Base-by-base conservation (phyloP, 176 grass and related monocot genomes). In the Olyra latifolia region DNA sequence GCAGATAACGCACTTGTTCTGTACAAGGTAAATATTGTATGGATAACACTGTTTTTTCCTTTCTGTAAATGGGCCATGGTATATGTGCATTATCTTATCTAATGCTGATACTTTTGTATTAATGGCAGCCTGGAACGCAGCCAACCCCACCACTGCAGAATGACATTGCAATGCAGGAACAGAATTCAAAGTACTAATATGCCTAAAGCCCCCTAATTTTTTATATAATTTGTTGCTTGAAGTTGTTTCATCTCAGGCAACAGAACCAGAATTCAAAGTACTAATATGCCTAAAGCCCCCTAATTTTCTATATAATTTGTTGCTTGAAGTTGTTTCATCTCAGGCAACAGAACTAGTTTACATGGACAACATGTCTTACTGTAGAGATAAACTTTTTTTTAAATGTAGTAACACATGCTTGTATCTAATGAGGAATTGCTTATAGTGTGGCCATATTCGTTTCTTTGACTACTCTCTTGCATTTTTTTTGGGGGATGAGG, bases 251-350 rank as follows among this genome's bases (percentile, higher is more conserved):
- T 76, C 47, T 46, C 39, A 47, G 8, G n/a, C n/a, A n/a, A n/a
- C n/a, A n/a, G n/a, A n/a, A n/a, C n/a, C 93, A 93, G 72, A 91
- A 99, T 88, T 99, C 97, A 41, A 99, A 99, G 97, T 99, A 95
- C 55, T 62, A 62, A 68, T 74, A 73, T 19, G 20, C 77, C 8
- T 60, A 66, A 79, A 62, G 66, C 10, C 48, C 72, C 62, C 57
- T 60, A 60, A 28, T n/a, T 24, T 43, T 50, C 71, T 38, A 50
- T 64, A 10, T 52, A 29, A 32, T 56, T 13, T 71, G 10, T 15
- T 49, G 28, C 40, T 64, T 40, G 2, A 72, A 60, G 46, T 10
- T 28, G 20, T 57, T 54, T 39, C 12, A 64, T 76, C 47, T 46
- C 39, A 47, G 8, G 56, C 71, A 63, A 47, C 4, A 54, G 44